phyloP scores from a whole-genome alignment of 2,329 filamentous ascomycete species.

The Gyromitra esculenta region DNA sequence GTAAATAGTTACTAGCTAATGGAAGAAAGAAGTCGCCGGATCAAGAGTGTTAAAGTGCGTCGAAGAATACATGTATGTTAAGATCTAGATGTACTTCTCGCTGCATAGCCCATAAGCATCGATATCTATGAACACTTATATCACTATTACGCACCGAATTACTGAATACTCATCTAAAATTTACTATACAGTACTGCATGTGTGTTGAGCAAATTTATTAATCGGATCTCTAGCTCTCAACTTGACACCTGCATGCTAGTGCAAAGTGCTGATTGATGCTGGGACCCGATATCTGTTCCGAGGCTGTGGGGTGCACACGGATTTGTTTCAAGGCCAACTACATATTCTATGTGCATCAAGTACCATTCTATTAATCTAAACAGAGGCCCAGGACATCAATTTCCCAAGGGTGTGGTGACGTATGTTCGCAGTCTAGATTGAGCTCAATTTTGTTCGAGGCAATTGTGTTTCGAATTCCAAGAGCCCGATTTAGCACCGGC shows the following conservation, averaged over 20 bases:
- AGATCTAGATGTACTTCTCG: not conserved
- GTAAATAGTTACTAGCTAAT: not conserved
- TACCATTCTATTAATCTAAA: slow-evolving; percentile 14
- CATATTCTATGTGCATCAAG: not conserved
- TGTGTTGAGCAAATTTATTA: not conserved
- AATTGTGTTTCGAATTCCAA: not conserved
- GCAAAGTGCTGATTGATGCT: not conserved
- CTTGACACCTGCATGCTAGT: slow-evolving; percentile 2
- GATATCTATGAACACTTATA: not conserved
- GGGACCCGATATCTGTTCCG: slow-evolving; percentile 7
- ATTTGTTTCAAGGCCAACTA: slow-evolving; percentile 1
- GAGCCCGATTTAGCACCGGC: not conserved
- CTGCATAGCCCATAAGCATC: no score
- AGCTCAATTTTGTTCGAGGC: not conserved
- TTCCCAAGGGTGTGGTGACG: not conserved
- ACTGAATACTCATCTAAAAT: not conserved
- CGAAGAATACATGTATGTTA: not conserved
- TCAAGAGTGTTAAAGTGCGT: not conserved
- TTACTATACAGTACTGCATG: not conserved
- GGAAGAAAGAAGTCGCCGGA: not conserved
- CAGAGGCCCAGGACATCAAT: not conserved
- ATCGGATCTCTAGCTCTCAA: not conserved
- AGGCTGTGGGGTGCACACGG: not conserved
- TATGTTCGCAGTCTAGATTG: no score
- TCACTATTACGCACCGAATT: not conserved